Evolutionary conservation across 345 rosid genomes (phyloP), one percentile per base, ranked within the genome.

Genomic region (Angophora floribunda): DNA sequence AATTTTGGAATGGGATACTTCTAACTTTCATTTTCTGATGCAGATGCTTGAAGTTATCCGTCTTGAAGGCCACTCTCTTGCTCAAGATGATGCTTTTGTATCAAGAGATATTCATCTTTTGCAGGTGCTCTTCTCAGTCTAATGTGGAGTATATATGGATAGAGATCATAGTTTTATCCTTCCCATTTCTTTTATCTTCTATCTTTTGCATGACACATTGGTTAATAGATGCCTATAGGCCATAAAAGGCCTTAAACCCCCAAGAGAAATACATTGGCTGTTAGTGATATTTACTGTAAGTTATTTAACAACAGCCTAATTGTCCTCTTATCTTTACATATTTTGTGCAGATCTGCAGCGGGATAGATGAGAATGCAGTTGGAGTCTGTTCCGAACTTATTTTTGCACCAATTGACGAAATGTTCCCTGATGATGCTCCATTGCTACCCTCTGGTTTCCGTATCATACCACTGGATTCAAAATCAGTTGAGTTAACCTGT

Each of bases 401-500:
- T 67, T 98, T 95, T 91, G 99, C 99, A 32, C 99, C 99, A 9
- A 98, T 98, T 52, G 99, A 98, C 88, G 99, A 98, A 89, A 95
- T 95, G 98, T 98, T 98, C 88, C 99, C 98, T 0, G 99, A 98
- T 92, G 99, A 98, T 95, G 99, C 99, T 89, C 97, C 98, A 4
- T 88, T 98, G 87, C 90, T 98, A 49, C 99, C 99, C n/a, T 98
- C 99, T 86, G 99, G 99, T 65, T 97, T 98, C 91, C 97, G 99
- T 30, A 90, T 98, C 89, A 98, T 98, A 87, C 99, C 99, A 1
- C 79, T 98, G 91, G 99, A 96, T 86, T 92, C 99, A 86, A 98
- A 97, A 96, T 86, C 96, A 91, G 99, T 97, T 93, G 89, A 91
- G 85, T 88, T 50, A 51, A 41, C 61, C 52, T 85, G 85, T 87